These are phyloP conservation scores for Xylona heveae DNA, from an alignment of 495 filamentous ascomycete species.

Conservation along the genomic window DNA sequence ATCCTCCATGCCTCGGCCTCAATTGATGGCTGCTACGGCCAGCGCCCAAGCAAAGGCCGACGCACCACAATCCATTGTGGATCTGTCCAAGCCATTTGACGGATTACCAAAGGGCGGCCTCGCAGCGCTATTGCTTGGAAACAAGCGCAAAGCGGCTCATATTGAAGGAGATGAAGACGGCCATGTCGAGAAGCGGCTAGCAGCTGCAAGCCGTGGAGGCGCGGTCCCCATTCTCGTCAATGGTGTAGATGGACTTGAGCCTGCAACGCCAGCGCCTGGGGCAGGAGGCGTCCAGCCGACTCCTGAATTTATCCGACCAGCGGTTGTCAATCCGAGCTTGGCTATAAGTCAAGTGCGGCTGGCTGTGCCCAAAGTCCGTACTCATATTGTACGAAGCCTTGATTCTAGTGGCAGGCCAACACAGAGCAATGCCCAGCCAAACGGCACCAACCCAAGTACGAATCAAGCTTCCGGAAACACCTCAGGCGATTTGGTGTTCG, in stretches of 20 bases:
- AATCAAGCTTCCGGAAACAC: slow-evolving; percentile 36
- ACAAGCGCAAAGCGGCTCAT: slow-evolving; percentile 64
- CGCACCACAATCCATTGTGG: slow-evolving; percentile 64
- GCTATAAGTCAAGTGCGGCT: slow-evolving; percentile 68
- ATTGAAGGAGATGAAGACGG: slow-evolving; percentile 48
- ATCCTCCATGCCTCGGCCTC: slow-evolving; percentile 69
- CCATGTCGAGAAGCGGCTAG: slow-evolving; percentile 38
- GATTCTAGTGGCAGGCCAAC: slow-evolving; percentile 25
- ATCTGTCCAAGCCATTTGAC: slow-evolving; percentile 86
- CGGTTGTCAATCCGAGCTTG: slow-evolving; percentile 61
- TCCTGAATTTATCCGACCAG: slow-evolving; percentile 73
- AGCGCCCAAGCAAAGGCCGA: slow-evolving; percentile 40
- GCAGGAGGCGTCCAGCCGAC: slow-evolving; percentile 43
- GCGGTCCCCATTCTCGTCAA: slow-evolving; percentile 56
- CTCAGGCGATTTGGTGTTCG: slow-evolving; percentile 43
- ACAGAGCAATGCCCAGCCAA: no score
- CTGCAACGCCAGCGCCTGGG: slow-evolving; percentile 29
- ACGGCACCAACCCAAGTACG: slow-evolving; percentile 20
- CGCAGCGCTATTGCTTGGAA: slow-evolving; percentile 65
- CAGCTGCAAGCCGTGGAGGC: slow-evolving; percentile 33
- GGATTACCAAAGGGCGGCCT: slow-evolving; percentile 82
- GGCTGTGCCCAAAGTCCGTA: slow-evolving; percentile 73
- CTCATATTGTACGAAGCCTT: slow-evolving; percentile 47
- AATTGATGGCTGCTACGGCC: slow-evolving; percentile 47
- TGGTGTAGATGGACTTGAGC: slow-evolving; percentile 53